These are phyloP conservation scores for Coemansia reversa DNA, from an alignment of 192 early-diverging fungal species.

Conservation along the genomic window DNA sequence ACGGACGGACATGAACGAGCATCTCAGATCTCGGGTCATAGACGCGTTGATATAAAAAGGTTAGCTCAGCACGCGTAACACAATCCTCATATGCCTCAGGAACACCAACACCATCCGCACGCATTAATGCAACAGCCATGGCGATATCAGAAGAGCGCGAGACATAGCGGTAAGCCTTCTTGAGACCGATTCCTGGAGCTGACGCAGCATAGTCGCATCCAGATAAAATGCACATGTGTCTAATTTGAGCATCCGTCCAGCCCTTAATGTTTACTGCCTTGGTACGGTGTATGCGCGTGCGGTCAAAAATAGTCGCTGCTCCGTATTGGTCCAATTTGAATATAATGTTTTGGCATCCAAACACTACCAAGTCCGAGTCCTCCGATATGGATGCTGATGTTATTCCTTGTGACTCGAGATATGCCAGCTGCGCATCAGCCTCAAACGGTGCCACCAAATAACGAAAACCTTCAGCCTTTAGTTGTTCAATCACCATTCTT, in stretches of 20 bases:
- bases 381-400: conserved; percentile 86
- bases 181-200: conserved; percentile 82
- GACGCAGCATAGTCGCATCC: conserved; percentile 97
- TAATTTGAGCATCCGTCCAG: conserved; percentile 65
- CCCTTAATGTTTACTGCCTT: conserved; percentile 55
- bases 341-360: conserved; percentile 83
- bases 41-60: conserved; percentile 89
- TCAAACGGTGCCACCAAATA: conserved; percentile 95
- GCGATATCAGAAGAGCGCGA: conserved; percentile 65
- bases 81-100: conserved; percentile 66
- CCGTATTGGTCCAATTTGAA: conserved; percentile 82
- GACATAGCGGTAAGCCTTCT: conserved; percentile 64
- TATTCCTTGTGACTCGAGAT: conserved; percentile 64
- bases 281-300: conserved; percentile 53
- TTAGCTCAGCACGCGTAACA: conserved; percentile 77
- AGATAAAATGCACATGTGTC: conserved; percentile 92
- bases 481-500: conserved; percentile 63
- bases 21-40: conserved; percentile 64
- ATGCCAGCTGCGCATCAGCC: conserved; percentile 95
- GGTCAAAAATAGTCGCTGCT: conserved; percentile 62
- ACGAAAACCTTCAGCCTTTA: conserved; percentile 63
- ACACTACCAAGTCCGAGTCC: conserved; percentile 93
- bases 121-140: conserved; percentile 50
- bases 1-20: conserved; percentile 61
- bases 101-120: conserved; percentile 52